These are phyloP conservation scores for Roridomyces roridus DNA, from an alignment of 768 basidiomycete species.

Conservation along the genomic window DNA sequence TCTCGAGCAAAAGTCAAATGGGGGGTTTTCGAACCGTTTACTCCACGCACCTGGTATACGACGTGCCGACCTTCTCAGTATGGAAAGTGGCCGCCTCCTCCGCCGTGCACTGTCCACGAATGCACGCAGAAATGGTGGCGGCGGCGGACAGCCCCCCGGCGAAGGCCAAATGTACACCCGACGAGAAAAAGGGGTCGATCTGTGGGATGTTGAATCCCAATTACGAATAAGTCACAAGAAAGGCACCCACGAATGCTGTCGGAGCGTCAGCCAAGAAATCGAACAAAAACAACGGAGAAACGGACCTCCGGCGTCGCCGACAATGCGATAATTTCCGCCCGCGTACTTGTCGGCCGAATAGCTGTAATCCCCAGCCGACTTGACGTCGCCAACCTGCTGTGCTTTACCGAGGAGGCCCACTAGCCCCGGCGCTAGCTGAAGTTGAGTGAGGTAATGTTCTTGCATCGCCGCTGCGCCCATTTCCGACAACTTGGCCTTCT, in stretches of 20 bases:
- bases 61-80: conserved; percentile 34
- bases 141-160: conserved; percentile 41
- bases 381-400: not conserved
- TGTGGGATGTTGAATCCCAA: no score
- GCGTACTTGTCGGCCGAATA: not conserved
- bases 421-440: not conserved
- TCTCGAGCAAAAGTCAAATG: no score
- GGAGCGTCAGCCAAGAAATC: no score
- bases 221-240: not conserved
- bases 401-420: not conserved
- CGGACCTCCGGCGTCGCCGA: not conserved
- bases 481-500: not conserved
- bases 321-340: not conserved
- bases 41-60: no score
- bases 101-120: conserved; percentile 37
- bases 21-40: no score
- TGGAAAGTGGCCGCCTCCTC: conserved; percentile 37
- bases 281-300: not conserved
- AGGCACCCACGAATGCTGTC: not conserved
- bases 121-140: conserved; percentile 39
- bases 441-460: not conserved
- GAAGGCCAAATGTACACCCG: conserved; percentile 30
- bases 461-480: not conserved
- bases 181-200: not conserved
- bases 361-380: not conserved